A percentile compares a stretch with the other conserved stretches of the same genome.
phyloP scores from a whole-genome alignment of 257 asterid genomes.

The Solanum piurae region DNA sequence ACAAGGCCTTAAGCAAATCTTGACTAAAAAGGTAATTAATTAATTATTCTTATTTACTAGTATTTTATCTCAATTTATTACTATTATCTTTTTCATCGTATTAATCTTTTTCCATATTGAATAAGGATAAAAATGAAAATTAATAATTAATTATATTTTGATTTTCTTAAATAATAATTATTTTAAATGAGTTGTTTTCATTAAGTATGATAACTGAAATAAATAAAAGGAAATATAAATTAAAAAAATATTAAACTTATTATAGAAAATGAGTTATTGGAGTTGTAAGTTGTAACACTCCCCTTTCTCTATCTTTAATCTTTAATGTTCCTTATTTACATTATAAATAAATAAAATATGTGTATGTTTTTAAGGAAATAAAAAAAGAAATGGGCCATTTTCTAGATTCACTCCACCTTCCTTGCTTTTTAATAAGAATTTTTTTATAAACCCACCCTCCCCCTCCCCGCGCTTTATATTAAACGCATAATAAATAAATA shows the following conservation, averaged over 20 bases:
- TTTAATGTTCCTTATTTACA: slow-evolving; percentile 9
- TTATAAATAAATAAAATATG: slow-evolving; percentile 12
- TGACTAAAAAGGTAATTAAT: not conserved
- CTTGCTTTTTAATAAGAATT: slow-evolving; percentile 32
- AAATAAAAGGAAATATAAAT: not conserved
- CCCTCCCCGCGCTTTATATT: not conserved
- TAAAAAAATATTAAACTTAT: not conserved
- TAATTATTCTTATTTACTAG: not conserved
- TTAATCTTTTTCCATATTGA: not conserved
- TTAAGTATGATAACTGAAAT: not conserved
- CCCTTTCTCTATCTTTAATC: not conserved
- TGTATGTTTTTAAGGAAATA: slow-evolving; percentile 34
- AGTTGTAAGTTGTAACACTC: not conserved
- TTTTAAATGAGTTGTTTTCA: not conserved
- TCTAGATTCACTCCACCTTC: slow-evolving; percentile 75
- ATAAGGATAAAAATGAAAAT: not conserved
- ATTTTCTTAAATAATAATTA: not conserved
- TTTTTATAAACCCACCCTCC: not conserved
- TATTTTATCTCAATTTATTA: not conserved
- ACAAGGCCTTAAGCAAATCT: not conserved
- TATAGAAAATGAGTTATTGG: not conserved
- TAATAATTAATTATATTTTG: not conserved
- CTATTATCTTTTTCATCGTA: not conserved
- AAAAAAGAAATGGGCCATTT: slow-evolving; percentile 17
- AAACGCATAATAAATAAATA: too few species aligned